Evolutionary conservation across 176 grass and related monocot species (phyloP), one percentile per base, ranked within the genome.

Genomic region (Secale cereale): DNA sequence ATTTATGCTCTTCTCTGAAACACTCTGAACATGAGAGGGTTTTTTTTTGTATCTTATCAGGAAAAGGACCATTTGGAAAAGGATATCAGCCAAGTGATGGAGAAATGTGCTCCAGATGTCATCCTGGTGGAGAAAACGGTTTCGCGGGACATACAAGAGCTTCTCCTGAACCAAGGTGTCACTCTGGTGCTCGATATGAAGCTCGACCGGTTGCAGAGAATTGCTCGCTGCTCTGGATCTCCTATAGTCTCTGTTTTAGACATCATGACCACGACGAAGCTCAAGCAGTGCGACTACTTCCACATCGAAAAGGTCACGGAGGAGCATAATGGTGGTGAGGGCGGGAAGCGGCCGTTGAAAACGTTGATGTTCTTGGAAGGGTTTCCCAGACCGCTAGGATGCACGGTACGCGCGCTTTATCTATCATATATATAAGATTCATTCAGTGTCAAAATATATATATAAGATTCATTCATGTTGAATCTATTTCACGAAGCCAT

Each of bases 61-160:
- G 95, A 97, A 80, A 94, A 90, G 12, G 78, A 76, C 4, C 91
- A 91, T 78, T 76, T 90, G 7, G 20, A 94, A 23, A 91, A 91
- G 27, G 83, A 31, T 26, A 85, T 97, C 13, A 12, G 36, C 39
- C 76, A 79, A 75, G 90, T 93, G 81, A 65, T 92, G 45, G 87
- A 93, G 69, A 82, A 27, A 41, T 92, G 89, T 85, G 71, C 84
- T 15, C 95, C 95, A 26, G 89, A 98, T 88, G 87, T 98, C 29
- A 84, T 98, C 31, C 54, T 98, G 87, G 95, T 95, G 8, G 95
- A 98, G 87, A 98, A 92, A 90, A 93, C 86, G 6, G 93, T 98
- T 81, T 92, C 95, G 13, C 87, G 95, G 9, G 83, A 95, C 62
- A 88, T 98, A 73, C 95, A 87, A 65, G 95, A 98, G 66, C 85